Evolutionary conservation across 1,284 basidiomycete species (phyloP), one percentile per base, ranked within the genome.

Genomic region (Naganishia albida): DNA sequence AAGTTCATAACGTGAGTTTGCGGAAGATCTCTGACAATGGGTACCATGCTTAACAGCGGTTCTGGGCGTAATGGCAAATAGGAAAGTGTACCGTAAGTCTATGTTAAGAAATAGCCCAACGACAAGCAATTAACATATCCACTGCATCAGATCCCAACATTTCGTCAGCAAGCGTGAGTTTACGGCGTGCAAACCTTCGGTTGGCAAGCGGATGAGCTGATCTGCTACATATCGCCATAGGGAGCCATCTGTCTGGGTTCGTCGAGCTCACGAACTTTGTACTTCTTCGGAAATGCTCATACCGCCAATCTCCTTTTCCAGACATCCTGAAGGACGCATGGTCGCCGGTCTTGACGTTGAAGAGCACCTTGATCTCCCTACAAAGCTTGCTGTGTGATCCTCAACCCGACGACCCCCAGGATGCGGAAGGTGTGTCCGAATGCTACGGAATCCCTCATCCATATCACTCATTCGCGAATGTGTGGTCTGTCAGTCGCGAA

Each of bases 391-490:
- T 99, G n/a, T 97, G 93, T 80, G 91, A 89, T 2, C 96, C 95
- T 0, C 93, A 97, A 77, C 96, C 95, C 15, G 90, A 89, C 71
- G 96, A 99, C 76, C 96, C 95, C 0, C 95, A 98, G 81, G 96
- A 98, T 75, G 95, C 96, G 0, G 93, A 98, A 80, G 82, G 81
- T 80, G 62, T 25, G 73, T 54, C 2, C 60, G 34, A 20, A n/a
- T 53, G 25, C 51, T 38, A 62, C 50, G 28, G 34, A 23, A 42
- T 62, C 49, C 10, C 16, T 39, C 23, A 42, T n/a, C n/a, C 34
- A 10, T 34, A 34, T 34, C 10, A 10, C 34, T 34, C 10, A 34
- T 34, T 4, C 34, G 4, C 10, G 34, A 34, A 4, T 34, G 34
- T n/a, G 34, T 10, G 34, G 2, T 26, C 2, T 20, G 7, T 10